Evolutionary conservation across 257 asterid species (phyloP), one percentile per base, ranked within the genome.

Genomic region (Fraxinus cuspidata): DNA sequence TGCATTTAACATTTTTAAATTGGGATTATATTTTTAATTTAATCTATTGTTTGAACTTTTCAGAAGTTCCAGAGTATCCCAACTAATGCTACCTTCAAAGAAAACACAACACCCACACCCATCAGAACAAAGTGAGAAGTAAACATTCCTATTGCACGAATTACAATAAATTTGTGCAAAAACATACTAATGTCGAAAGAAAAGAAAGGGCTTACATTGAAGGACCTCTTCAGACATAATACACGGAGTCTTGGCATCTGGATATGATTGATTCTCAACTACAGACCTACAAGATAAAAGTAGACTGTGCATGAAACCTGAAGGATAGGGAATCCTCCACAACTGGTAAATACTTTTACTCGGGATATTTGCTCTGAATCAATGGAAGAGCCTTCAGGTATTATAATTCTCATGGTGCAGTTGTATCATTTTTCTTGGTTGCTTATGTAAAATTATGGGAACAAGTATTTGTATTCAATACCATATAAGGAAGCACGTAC

Each of bases 281-380:
- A 84, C 80, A 35, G 71, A 63, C 92, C 98, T 94, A 88, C 81
- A 85, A 66, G 72, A 76, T 49, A 82, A 75, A 79, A 84, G 79
- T 18, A 73, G 38, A 72, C 64, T 73, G 69, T 67, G 64, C 44
- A 67, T 72, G 19, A 42, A 80, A 78, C 60, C 66, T 74, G 71
- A 53, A 23, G 31, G 58, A n/a, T 31, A 25, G 40, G 12, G 75
- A 32, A 47, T 25, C 60, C 60, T 25, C 18, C 23, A 12, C 51
- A 12, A 5, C 13, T 47, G 16, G 15, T 9, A 23, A 53, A 63
- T 27, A 9, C 19, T 3, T 42, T 13, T 11, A 63, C 74, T 78
- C 65, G 70, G 76, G 83, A 77, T 66, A 42, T 63, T 49, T 47
- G 75, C 13, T 77, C 73, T 53, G 69, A 38, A 71, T 37, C 51